Base-by-base conservation (phyloP, 2,329 filamentous ascomycete genomes). In the Herpomyces periplanetae region DNA sequence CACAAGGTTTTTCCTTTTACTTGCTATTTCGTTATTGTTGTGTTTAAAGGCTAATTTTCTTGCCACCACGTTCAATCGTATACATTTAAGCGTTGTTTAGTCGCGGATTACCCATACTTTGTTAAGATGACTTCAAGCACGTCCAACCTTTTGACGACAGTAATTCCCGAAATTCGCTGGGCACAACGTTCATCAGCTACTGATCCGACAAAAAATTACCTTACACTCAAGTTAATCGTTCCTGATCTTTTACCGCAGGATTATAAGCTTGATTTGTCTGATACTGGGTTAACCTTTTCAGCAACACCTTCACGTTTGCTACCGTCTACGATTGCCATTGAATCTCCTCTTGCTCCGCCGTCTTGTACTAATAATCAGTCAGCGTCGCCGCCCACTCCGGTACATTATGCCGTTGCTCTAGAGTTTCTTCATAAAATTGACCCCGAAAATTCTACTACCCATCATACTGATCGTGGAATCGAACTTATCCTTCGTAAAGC, bases 401-500 rank as follows among this genome's bases (percentile, higher is more conserved):
- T 27, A 65, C 59, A 57, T 28, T 96, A 85, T 45, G 53, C 65
- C 32, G 51, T 91, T 32, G 60, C 66, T 26, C 54, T 96, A 23
- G 61, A 80, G 30, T 61, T 96, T 42, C 43, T 68, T 42, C 37
- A 73, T 88, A 11, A 20, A 46, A 84, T 96, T 42, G 71, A 88
- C 40, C 49, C 59, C 25, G 54, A 53, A 25, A 58, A 65, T 41
- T 68, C 56, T 49, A 80, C 75, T 47, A 56, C 63, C 36, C 58
- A 68, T 49, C 69, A 88, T 53, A 84, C 64, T 17, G 49, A 55
- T 35, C 69, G 75, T 42, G 71, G 71, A 34, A 49, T 88, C 30
- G 64, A 85, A 48, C 42, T 91, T 32, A 65, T 85, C 38, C 52
- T 96, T 40, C 57, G 68, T 43, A 96, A 96, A 65, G 88, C 88